Percentiles rank a stretch among this genome's conserved stretches.
Conservation (phyloP, 2,329 filamentous ascomycete species). For the Akanthomyces dipterigenus region DNA sequence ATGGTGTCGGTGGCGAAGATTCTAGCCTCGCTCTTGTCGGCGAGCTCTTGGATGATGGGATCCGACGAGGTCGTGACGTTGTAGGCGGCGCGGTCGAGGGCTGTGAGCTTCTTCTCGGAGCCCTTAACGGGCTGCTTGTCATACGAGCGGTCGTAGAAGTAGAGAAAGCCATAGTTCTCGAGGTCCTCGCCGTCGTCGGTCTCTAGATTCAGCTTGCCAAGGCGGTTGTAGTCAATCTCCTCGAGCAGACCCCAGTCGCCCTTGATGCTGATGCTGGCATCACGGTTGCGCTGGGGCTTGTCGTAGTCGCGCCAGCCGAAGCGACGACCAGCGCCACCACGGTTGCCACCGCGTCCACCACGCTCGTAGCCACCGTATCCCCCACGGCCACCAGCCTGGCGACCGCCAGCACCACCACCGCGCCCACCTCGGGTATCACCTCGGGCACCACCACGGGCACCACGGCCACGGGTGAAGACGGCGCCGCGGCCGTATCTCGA, state of each 20-base stretch:
- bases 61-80: conserved; percentile 96
- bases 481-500: conserved; percentile 83
- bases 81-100: conserved; percentile 91
- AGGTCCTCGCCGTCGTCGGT: conserved; percentile 92
- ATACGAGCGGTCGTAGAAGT: conserved; percentile 94
- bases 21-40: conserved; percentile 90
- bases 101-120: conserved; percentile 77
- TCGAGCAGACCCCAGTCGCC: conserved; percentile 92
- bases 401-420: conserved; percentile 55
- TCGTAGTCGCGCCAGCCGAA: conserved; percentile 99
- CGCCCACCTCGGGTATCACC: conserved; percentile 55
- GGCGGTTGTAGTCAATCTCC: conserved; percentile 96
- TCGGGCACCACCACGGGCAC: conserved; percentile 66
- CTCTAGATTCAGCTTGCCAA: conserved; percentile 92
- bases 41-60: conserved; percentile 92
- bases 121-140: conserved; percentile 91
- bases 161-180: conserved; percentile 92
- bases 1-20: conserved; percentile 97
- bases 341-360: conserved; percentile 59
- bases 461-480: conserved; percentile 82
- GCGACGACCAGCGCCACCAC: conserved; percentile 70
- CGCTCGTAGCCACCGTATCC: conserved; percentile 53
- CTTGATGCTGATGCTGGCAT: conserved; percentile 93
- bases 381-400: conserved; percentile 48
- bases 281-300: conserved; percentile 93